Percentiles rank a stretch among this genome's conserved stretches.
Evolutionary conservation across 345 rosid species (phyloP).

Genomic region (Stellera chamaejasme): DNA sequence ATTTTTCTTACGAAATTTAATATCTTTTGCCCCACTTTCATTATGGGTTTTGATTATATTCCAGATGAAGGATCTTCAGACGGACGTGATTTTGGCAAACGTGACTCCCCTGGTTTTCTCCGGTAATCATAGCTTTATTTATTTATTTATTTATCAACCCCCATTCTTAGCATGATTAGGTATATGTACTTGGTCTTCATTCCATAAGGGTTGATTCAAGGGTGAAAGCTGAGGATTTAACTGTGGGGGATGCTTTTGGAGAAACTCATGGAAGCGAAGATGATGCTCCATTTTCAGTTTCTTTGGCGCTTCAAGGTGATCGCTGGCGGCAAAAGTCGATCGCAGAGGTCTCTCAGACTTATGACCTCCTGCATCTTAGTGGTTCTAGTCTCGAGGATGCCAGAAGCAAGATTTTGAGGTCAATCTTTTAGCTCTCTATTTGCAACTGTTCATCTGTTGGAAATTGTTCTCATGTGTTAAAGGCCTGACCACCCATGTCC

Average conservation of each 20-base stretch:
- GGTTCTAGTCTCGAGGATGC: slow-evolving; percentile 28
- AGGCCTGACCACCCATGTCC: no score
- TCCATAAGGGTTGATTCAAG: slow-evolving; percentile 9
- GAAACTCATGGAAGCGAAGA: slow-evolving; percentile 8
- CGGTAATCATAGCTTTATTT: no score
- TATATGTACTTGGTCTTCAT: no score
- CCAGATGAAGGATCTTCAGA: no score
- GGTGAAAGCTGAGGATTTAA: slow-evolving; percentile 12
- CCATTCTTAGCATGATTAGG: no score
- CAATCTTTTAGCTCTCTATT: slow-evolving; percentile 1
- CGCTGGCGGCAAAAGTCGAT: slow-evolving; percentile 28
- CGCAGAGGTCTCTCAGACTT: slow-evolving; percentile 35
- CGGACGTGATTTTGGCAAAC: no score
- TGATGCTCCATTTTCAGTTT: slow-evolving; percentile 5
- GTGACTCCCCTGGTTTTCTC: no score
- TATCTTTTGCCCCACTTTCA: no score
- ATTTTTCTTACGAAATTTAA: no score
- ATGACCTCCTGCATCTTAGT: slow-evolving; percentile 20
- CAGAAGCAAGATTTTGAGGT: slow-evolving; percentile 46
- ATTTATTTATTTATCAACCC: not conserved
- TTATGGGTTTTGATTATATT: no score
- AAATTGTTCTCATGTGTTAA: no score
- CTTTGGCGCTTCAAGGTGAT: slow-evolving; percentile 17
- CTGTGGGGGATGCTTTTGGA: not conserved
- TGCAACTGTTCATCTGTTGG: no score